Base-by-base conservation (phyloP, 2,329 filamentous ascomycete species). In the Cladophialophora yegresii region DNA sequence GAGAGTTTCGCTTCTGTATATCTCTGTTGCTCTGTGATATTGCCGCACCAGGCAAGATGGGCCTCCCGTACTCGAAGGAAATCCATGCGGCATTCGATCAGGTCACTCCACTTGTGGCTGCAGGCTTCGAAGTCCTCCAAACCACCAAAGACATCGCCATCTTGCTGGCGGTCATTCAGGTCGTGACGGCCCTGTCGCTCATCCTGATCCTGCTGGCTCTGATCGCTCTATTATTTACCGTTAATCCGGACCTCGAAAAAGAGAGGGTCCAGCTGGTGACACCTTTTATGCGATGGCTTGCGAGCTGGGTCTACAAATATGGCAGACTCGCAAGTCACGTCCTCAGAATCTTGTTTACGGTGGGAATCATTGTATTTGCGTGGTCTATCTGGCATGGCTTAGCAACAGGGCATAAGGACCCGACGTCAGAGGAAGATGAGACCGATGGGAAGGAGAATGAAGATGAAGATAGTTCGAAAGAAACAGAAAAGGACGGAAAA, bases 321-420 rank as follows among this genome's bases (percentile, higher is more conserved):
- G 67, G 68, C 10, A 79, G 74, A 23, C 72, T 77, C 43, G 83
- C 83, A 64, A 91, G 91, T 72, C 93, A 90, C 90, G 60, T 84
- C 28, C 86, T 93, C 65, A 85, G 90, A 1, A 70, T 84, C 49
- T 86, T 93, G 57, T 82, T 90, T 5, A 84, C 85, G 20, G 73
- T 66, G 13, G 26, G 45, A 7, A 33, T 53, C 12, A 33, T 65
- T 26, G 54, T 54, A 6, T 59, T 60, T 16, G 63, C 55, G 6
- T 51, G 57, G 55, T 64, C 61, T 20, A 40, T 65, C 20, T 68
- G 63, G 64, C 61, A 60, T 49, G 61, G 54, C 2, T 62, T 54
- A 8, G 20, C 57, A 40, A 56, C 64, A 28, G 64, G 64, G 9
- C 33, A 61, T 53, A 56, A 40, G 5, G 58, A 54, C 8, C 66